Evolutionary conservation across 1,284 basidiomycete species (phyloP).

Genomic region (Kalmanozyma brasiliensis): DNA sequence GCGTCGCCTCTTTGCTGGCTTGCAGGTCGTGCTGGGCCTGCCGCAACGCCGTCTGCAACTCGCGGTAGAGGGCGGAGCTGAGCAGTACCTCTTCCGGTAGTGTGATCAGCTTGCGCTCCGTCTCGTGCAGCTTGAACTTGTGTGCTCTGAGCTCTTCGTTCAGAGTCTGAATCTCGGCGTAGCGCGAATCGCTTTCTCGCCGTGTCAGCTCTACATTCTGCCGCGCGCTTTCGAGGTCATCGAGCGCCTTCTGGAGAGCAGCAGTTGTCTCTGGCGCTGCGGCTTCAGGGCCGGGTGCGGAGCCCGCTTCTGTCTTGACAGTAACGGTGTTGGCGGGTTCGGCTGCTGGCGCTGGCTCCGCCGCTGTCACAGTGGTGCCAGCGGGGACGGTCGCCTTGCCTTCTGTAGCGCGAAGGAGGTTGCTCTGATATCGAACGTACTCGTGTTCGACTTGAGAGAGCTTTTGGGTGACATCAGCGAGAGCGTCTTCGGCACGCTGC

Average conservation of each 20-base stretch:
- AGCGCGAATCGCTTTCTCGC: slow-evolving; percentile 43
- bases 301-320: slow-evolving; percentile 17
- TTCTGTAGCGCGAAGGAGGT: slow-evolving; percentile 47
- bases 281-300: slow-evolving; percentile 3
- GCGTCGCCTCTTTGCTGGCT: slow-evolving; percentile 19
- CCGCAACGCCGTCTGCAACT: slow-evolving; percentile 26
- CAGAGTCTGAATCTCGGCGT: slow-evolving; percentile 47
- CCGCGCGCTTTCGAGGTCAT: slow-evolving; percentile 31
- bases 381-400: slow-evolving; percentile 37
- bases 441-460: slow-evolving; percentile 45
- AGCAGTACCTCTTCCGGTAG: slow-evolving; percentile 41
- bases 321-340: background rate
- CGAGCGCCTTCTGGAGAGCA: slow-evolving; percentile 33
- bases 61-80: slow-evolving; percentile 32
- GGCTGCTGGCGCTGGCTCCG: slow-evolving; percentile 8
- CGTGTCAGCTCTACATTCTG: slow-evolving; percentile 43
- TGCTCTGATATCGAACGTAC: slow-evolving; percentile 50
- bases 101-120: slow-evolving; percentile 25
- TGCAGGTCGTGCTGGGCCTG: slow-evolving; percentile 29
- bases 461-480: slow-evolving; percentile 28
- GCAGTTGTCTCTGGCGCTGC: slow-evolving; percentile 14
- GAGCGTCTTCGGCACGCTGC: slow-evolving; percentile 39
- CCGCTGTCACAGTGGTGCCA: slow-evolving; percentile 13
- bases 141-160: slow-evolving; percentile 41
- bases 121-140: slow-evolving; percentile 35